These are phyloP conservation scores for Didymella exigua DNA, from an alignment of 2,329 filamentous ascomycete species.

Conservation along the genomic window DNA sequence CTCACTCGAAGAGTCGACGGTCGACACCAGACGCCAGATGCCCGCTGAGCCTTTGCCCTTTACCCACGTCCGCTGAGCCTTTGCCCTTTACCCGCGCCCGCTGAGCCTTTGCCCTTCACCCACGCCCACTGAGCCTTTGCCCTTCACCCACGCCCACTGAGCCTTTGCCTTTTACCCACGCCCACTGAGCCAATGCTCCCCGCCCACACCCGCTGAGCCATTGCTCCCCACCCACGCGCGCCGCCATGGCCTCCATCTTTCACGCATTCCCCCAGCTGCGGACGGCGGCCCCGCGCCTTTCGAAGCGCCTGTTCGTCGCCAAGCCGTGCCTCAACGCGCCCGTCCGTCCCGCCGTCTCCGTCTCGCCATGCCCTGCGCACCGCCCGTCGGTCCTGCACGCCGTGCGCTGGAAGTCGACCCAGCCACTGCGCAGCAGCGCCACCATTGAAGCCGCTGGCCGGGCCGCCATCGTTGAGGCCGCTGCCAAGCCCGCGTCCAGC, in stretches of 20 bases:
- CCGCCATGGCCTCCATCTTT: slow-evolving; percentile 45
- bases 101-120: slow-evolving; percentile 11
- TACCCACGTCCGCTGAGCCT: slow-evolving; percentile 4
- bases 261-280: slow-evolving; percentile 47
- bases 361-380: slow-evolving; percentile 21
- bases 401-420: slow-evolving; percentile 45
- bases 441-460: slow-evolving; percentile 22
- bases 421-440: slow-evolving; percentile 34
- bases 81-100: too few species aligned
- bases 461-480: slow-evolving; percentile 19
- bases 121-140: slow-evolving; percentile 32
- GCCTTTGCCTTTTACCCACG: too few species aligned
- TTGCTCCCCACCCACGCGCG: slow-evolving; percentile 8
- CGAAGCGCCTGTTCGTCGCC: slow-evolving; percentile 44
- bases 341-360: slow-evolving; percentile 23
- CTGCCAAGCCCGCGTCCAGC: slow-evolving; percentile 18
- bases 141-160: slow-evolving; percentile 46
- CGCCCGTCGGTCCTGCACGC: slow-evolving; percentile 37
- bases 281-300: slow-evolving; percentile 46
- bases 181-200: slow-evolving; percentile 9
- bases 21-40: too few species aligned
- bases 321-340: slow-evolving; percentile 40
- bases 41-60: slow-evolving; percentile 10
- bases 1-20: background rate
- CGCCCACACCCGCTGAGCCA: slow-evolving; percentile 7